phyloP scores from a whole-genome alignment of 2,329 filamentous ascomycete species.

The Colletotrichum shisoi region DNA sequence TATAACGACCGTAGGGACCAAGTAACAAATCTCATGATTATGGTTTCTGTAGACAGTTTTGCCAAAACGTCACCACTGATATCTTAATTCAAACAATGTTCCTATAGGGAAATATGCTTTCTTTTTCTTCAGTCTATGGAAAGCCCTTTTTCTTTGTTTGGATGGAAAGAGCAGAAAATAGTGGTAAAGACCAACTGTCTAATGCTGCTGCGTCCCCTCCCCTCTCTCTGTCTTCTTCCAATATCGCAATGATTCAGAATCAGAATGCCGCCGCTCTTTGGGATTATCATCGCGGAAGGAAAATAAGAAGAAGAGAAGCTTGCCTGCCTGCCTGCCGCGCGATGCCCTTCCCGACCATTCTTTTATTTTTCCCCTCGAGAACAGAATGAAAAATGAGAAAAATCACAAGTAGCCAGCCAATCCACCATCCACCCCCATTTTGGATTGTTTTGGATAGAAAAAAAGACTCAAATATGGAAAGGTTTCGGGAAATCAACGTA shows the following conservation, averaged over 20 bases:
- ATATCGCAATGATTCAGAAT: constrained; percentile 18
- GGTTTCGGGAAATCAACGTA: neutral
- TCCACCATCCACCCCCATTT: constrained; percentile 11
- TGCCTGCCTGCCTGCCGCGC: constrained; percentile 32
- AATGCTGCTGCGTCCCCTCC: constrained; percentile 16
- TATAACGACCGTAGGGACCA: too few species aligned
- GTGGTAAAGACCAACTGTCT: constrained; percentile 29
- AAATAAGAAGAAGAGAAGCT: constrained; percentile 14
- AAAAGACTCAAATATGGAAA: neutral
- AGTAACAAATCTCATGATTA: too few species aligned
- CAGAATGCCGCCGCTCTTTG: constrained; percentile 21
- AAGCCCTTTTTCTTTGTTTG: constrained; percentile 17
- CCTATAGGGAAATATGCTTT: constrained; percentile 11
- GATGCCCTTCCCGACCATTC: constrained; percentile 33
- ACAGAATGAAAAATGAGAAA: constrained; percentile 24
- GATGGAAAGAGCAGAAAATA: constrained; percentile 17
- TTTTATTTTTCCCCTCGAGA: constrained; percentile 15
- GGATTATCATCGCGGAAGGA: neutral
- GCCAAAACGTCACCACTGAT: too few species aligned
- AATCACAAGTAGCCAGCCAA: constrained; percentile 28
- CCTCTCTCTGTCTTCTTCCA: constrained; percentile 5
- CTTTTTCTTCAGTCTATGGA: constrained; percentile 29
- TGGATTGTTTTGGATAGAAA: constrained; percentile 13
- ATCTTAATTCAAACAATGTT: neutral
- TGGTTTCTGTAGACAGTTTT: too few species aligned